Base-by-base conservation (phyloP, 495 filamentous ascomycete genomes). In the Physcia stellaris region DNA sequence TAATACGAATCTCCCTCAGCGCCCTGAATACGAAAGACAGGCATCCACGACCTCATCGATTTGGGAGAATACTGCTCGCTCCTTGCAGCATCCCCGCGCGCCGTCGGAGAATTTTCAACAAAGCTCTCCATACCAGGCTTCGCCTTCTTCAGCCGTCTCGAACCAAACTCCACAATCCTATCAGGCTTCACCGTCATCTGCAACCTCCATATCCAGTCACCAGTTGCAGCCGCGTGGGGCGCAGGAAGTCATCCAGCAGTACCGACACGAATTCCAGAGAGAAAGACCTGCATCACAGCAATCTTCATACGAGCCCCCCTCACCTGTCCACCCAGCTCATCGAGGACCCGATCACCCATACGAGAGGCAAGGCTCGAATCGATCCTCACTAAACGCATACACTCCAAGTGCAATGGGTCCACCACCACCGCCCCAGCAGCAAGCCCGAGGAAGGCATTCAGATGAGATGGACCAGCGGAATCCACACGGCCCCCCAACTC, bases 391-490 rank as follows among this genome's bases (percentile, higher is more conserved):
- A 37, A 20, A 36, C 17, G n/a, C n/a, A n/a, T n/a, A n/a, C n/a
- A n/a, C n/a, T n/a, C n/a, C n/a, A n/a, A n/a, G n/a, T 40, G 46
- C 42, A 24, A 54, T 49, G 46, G 45, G 41, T 20, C 51, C 49
- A 24, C 45, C 37, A 28, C 39, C 42, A 21, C 33, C 24, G 32
- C n/a, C 35, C 31, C 49, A 53, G 35, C 46, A 45, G 37, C 34
- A 24, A 19, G 41, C 40, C 17, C 28, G 24, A 29, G 42, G 34
- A 15, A 43, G 46, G 33, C 28, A 39, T 12, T 48, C 49, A 11
- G 46, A 43, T 15, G 46, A 55, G 32, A 24, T 37, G 12, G 22
- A 46, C 11, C 47, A 47, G 30, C 43, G 45, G 20, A 38, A 40
- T 32, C 41, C 33, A n/a, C 32, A 37, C 31, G 36, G 19, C 16